Percentiles rank a stretch among this genome's conserved stretches.
Conservation (phyloP, 23 red algal species). For the Gracilariopsis chorda region DNA sequence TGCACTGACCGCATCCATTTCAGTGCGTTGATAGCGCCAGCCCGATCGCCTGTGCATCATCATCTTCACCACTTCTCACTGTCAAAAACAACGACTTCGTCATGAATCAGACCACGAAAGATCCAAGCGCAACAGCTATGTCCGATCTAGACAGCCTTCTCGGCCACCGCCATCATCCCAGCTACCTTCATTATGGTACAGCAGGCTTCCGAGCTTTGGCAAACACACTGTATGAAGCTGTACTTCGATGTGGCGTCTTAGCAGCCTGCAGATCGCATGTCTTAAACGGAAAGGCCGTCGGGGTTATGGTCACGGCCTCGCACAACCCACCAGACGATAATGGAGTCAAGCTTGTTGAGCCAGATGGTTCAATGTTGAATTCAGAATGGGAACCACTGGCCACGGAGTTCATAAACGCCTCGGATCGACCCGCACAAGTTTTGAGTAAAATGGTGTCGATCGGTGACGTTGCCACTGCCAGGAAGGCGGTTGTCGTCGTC, state of each 20-base stretch:
- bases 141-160: constrained; percentile 29
- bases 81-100: no score
- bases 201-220: constrained; percentile 85
- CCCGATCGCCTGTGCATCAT: no score
- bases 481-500: constrained; percentile 48
- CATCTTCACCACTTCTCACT: no score
- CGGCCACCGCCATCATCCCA: constrained; percentile 34
- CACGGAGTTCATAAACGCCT: constrained; percentile 63
- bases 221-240: constrained; percentile 34
- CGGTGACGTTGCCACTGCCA: not conserved
- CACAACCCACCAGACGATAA: constrained; percentile 94
- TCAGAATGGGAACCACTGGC: constrained; percentile 68
- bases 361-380: constrained; percentile 72
- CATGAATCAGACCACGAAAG: no score
- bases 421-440: not conserved
- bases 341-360: constrained; percentile 91
- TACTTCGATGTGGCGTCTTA: constrained; percentile 68
- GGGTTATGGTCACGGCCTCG: constrained; percentile 95
- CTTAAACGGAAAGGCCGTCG: constrained; percentile 56
- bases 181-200: constrained; percentile 73
- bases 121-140: no score
- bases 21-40: no score
- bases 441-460: constrained; percentile 13
- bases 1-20: no score
- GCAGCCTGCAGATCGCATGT: constrained; percentile 61